phyloP scores from a whole-genome alignment of 1,284 basidiomycete genomes.

The Vanrija pseudolonga region DNA sequence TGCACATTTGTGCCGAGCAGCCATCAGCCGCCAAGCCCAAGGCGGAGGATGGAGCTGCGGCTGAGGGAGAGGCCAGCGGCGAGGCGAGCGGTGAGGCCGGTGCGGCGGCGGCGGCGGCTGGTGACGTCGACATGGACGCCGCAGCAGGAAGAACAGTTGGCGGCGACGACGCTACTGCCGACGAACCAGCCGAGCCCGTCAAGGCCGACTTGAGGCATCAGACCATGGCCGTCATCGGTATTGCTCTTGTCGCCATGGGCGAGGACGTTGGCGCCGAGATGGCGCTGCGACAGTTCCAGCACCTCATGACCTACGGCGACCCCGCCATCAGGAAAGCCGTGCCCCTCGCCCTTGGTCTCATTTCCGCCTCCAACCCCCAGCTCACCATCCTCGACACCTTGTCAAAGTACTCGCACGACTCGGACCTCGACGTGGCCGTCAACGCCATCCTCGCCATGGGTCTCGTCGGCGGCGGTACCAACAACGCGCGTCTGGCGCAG shows the following conservation, averaged over 20 bases:
- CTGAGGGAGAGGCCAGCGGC: constrained; percentile 20
- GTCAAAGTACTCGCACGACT: constrained; percentile 99
- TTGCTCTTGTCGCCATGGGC: constrained; percentile 95
- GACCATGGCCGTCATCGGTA: constrained; percentile 88
- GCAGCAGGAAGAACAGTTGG: too few species aligned
- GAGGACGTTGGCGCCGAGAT: constrained; percentile 98
- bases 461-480: constrained; percentile 93
- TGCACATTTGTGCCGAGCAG: constrained; percentile 92
- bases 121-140: constrained; percentile 32
- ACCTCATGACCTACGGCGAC: constrained; percentile 99
- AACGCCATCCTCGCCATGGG: constrained; percentile 99
- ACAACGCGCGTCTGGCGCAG: constrained; percentile 95
- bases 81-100: constrained; percentile 27
- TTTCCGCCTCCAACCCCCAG: constrained; percentile 93
- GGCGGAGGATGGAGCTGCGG: constrained; percentile 26
- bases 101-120: constrained; percentile 16
- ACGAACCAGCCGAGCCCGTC: constrained; percentile 36
- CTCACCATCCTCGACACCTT: constrained; percentile 94
- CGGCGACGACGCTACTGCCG: constrained; percentile 6
- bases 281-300: constrained; percentile 90
- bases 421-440: constrained; percentile 88
- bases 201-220: constrained; percentile 79
- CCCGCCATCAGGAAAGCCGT: constrained; percentile 87
- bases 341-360: constrained; percentile 91
- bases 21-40: constrained; percentile 49